Base-by-base conservation (phyloP, 352 stramenopile genomes). In the Globisporangium mamillatum region DNA sequence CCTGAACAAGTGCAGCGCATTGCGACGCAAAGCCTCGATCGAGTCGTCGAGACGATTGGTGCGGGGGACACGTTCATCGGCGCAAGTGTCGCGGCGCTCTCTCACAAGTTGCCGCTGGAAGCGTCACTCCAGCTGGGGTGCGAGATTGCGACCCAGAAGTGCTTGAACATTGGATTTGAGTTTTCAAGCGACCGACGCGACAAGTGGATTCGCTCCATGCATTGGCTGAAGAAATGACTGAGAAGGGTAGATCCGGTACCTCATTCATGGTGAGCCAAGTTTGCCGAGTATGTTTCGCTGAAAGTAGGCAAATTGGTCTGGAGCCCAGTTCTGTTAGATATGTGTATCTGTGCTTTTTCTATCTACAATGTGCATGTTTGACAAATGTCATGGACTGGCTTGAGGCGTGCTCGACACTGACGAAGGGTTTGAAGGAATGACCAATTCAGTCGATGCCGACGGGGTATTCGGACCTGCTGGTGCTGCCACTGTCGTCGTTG, bases 61-160 rank as follows among this genome's bases (percentile, higher is more conserved):
- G 87, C 87, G 4, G 87, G 87, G 4, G 84, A 94, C 61, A 73
- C 84, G 24, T 91, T 93, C 57, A 90, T 94, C 60, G 87, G 83
- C 0, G 80, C 84, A 18, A 71, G 74, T 12, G 69, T 94, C 48
- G 84, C 87, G 0, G 77, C 74, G 1, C 73, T 92, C 44, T 75
- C 76, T 25, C 41, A 63, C 0, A 32, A 68, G 34, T 53, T 72
- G n/a, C 50, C 75, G 5, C 59, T 92, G 3, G 46, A 73, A 9
- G 36, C 67, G 2, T 74, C 79, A 1, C 50, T 92, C n/a, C 69
- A 68, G 20, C 64, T 73, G 4, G 87, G 77, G 9, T 92, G 83
- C 57, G 68, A 77, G 2, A 72, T 92, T 48, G 87, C 80, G 1
- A 87, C 83, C 7, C 50, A 63, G 5, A 93, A 93, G 66, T 94